Conservation (phyloP, 1,284 basidiomycete species). For the Rhodotorula mucilaginosa region DNA sequence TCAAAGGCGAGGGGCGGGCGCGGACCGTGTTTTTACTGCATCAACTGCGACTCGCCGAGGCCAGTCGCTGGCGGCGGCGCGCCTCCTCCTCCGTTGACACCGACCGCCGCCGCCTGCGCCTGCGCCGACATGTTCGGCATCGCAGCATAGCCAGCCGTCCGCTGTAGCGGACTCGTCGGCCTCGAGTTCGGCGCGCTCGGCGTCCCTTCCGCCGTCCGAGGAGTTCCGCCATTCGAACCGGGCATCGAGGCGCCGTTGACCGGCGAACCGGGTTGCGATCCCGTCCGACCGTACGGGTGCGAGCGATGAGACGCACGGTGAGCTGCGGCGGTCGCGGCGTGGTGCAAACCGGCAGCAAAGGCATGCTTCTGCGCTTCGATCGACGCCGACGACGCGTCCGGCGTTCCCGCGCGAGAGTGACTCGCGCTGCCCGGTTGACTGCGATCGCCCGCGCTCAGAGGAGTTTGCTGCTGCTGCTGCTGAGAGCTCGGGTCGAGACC, state of each 20-base stretch:
- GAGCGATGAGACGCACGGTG: constrained; percentile 16
- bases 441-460: background rate
- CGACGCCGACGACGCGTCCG: constrained; percentile 6
- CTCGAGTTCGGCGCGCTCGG: background rate
- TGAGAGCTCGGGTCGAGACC: background rate
- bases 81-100: too few species aligned
- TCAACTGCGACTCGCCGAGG: background rate
- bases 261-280: constrained; percentile 27
- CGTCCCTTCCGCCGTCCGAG: constrained; percentile 7
- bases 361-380: constrained; percentile 14
- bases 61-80: background rate
- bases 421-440: constrained; percentile 8
- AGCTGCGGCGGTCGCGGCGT: constrained; percentile 2
- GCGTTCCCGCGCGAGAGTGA: constrained; percentile 14
- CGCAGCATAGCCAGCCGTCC: background rate
- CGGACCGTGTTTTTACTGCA: background rate
- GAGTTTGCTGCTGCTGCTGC: too few species aligned
- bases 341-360: constrained; percentile 1
- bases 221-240: background rate
- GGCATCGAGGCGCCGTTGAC: background rate
- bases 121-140: background rate
- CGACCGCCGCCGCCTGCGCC: background rate
- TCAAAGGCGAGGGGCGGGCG: background rate
- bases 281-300: constrained; percentile 28
- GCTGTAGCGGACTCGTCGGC: constrained; percentile 12